Base-by-base conservation (phyloP, 257 asterid genomes). In the Gentiana straminea region DNA sequence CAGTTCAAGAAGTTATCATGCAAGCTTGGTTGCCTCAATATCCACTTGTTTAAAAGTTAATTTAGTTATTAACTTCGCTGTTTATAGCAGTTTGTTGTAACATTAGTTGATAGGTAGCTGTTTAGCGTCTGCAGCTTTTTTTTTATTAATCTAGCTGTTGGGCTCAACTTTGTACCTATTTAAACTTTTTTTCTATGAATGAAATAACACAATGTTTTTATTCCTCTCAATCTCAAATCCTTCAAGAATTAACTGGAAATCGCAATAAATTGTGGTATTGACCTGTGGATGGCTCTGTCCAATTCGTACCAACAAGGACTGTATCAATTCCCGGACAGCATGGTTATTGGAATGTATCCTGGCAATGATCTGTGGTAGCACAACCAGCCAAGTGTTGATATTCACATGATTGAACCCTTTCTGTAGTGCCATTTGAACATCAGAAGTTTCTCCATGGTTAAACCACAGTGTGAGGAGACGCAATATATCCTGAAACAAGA, bases 381-480 rank as follows among this genome's bases (percentile, higher is more conserved):
- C 98, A 72, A 83, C 98, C 88, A 92, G 68, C 98, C 98, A 92
- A 41, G 95, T 92, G 75, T 92, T 88, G 80, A 92, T 92, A 64
- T 83, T 92, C 70, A 92, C 98, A 68, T 81, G 95, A 15, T 85
- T 70, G 77, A 92, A 92, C 58, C 98, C 98, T 70, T 65, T 85
- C 81, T 92, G 93, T 62, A 92, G 61, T 63, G 98, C 98, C 86
- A 66, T 73, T 77, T 92, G 98, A 66, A 92, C 98, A 70, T 92
- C 97, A 61, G 94, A 66, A 63, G 95, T 85, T 76, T 93, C 85
- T 66, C 99, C 97, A 79, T 92, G 95, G 88, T 92, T 92, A 84
- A 92, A 92, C 99, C 99, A 92, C 76, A 92, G 68, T 67, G 99
- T 92, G 62, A 92, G 95, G 70, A 92, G 99, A 48, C 97, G 97